Evolutionary conservation across 805 yeast species (phyloP).

Genomic region (Suhomyces xylopsoci): DNA sequence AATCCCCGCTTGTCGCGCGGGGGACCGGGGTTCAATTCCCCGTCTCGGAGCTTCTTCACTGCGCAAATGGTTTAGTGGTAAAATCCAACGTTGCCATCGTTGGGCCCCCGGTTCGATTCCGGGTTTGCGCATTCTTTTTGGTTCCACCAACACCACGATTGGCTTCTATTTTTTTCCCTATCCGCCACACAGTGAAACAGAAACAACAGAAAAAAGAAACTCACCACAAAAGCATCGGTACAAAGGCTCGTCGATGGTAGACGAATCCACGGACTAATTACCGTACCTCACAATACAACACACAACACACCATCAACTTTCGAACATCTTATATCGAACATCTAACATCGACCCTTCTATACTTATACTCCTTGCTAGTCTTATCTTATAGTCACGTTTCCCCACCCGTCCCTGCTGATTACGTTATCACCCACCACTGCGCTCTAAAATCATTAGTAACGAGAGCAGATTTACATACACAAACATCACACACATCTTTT

Average conservation of each 20-base stretch:
- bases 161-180: not conserved
- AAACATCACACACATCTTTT: not conserved
- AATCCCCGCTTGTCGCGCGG: conserved; percentile 10
- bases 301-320: not conserved
- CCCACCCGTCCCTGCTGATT: not conserved
- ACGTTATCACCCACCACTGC: not conserved
- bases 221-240: not conserved
- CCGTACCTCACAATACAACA: not conserved
- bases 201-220: not conserved
- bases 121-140: conserved; percentile 10
- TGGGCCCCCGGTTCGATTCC: conserved; percentile 13
- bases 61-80: conserved; percentile 11
- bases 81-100: conserved; percentile 12
- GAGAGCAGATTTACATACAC: not conserved
- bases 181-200: not conserved
- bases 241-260: not conserved
- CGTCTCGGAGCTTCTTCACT: conserved; percentile 4
- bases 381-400: not conserved
- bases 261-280: not conserved
- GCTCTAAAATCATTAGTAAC: not conserved
- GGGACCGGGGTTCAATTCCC: conserved; percentile 9
- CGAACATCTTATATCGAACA: not conserved
- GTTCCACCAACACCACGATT: not conserved
- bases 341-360: not conserved
- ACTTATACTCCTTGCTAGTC: not conserved